Conservation (phyloP, 148 eudicot genomes). For the Selenicereus undatus region DNA sequence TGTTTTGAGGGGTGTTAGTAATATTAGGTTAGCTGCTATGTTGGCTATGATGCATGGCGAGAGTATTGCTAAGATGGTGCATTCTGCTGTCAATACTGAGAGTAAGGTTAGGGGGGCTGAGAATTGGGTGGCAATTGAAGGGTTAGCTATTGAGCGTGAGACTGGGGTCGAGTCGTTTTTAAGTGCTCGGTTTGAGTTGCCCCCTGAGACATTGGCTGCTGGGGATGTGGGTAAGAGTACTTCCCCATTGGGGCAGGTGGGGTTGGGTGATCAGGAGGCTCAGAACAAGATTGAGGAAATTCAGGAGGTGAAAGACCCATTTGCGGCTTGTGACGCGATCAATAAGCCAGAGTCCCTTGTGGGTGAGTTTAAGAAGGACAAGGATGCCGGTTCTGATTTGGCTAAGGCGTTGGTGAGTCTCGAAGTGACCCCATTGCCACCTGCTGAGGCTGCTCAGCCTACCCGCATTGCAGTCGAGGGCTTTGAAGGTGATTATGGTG, state of each 20-base stretch:
- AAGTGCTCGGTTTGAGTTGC: constrained; percentile 64
- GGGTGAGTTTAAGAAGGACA: constrained; percentile 88
- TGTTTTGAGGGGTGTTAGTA: constrained; percentile 84
- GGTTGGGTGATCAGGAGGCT: constrained; percentile 49
- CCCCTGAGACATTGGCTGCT: constrained; percentile 62
- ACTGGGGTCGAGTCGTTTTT: constrained; percentile 61
- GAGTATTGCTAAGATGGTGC: constrained; percentile 88
- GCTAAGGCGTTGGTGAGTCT: constrained; percentile 75
- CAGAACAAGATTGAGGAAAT: constrained; percentile 40
- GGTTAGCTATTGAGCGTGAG: constrained; percentile 58
- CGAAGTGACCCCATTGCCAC: constrained; percentile 82
- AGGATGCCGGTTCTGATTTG: constrained; percentile 59
- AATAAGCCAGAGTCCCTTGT: constrained; percentile 67
- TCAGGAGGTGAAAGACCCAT: constrained; percentile 72
- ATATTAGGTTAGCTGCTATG: constrained; percentile 85
- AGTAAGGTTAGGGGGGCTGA: constrained; percentile 89
- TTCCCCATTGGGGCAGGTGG: constrained; percentile 32
- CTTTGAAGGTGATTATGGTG: constrained; percentile 96
- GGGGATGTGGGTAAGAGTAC: constrained; percentile 70
- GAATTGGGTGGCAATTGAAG: constrained; percentile 60
- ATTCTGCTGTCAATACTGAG: constrained; percentile 73
- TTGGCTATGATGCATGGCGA: constrained; percentile 80
- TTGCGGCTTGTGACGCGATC: constrained; percentile 84
- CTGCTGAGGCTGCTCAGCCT: constrained; percentile 84
- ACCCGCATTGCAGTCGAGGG: constrained; percentile 90